These are phyloP conservation scores for Saccharomycopsis amapae DNA, from an alignment of 805 yeast species.

Conservation along the genomic window DNA sequence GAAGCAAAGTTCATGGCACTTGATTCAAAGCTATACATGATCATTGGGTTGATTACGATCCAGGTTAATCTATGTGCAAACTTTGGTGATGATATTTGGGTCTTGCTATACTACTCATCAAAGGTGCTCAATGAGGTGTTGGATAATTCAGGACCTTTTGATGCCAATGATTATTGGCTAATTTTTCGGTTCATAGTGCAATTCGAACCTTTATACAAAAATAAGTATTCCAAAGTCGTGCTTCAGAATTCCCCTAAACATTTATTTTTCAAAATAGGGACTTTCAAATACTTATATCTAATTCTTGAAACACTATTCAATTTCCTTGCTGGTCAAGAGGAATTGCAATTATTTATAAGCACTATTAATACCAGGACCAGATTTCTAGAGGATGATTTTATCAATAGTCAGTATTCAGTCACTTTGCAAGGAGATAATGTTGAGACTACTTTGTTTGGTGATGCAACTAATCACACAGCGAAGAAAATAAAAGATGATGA, in stretches of 20 bases:
- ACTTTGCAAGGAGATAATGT: too few species aligned
- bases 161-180: constrained; percentile 3
- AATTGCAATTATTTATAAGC: background rate
- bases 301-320: background rate
- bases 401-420: background rate
- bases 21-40: constrained; percentile 6
- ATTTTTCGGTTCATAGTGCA: constrained; percentile 4
- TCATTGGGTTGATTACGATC: constrained; percentile 2
- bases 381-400: background rate
- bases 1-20: background rate
- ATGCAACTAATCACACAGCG: too few species aligned
- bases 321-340: constrained; percentile 4
- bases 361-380: background rate
- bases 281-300: background rate
- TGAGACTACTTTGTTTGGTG: too few species aligned
- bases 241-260: background rate
- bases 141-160: constrained; percentile 5
- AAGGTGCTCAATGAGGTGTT: constrained; percentile 1
- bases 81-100: constrained; percentile 6
- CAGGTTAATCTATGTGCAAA: constrained; percentile 2
- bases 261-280: background rate
- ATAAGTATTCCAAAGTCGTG: background rate
- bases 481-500: too few species aligned
- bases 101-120: constrained; percentile 3
- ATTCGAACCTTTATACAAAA: background rate